These are phyloP conservation scores for Calonectria pseudoturangicola DNA, from an alignment of 2,329 filamentous ascomycete genomes.

Conservation along the genomic window DNA sequence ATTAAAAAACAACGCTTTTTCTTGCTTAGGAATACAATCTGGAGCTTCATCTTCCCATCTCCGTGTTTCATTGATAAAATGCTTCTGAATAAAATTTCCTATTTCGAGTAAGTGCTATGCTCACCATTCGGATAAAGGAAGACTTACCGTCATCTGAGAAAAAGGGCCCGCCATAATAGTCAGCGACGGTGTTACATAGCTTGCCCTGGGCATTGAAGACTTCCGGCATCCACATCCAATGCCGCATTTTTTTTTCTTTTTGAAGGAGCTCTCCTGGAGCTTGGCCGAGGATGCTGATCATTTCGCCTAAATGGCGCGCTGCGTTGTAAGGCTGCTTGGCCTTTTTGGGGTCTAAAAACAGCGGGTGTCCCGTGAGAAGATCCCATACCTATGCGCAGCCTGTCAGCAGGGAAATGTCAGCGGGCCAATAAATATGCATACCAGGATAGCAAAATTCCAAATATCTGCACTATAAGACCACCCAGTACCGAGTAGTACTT, in stretches of 20 bases:
- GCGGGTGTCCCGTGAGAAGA: constrained; percentile 47
- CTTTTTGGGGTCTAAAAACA: constrained; percentile 45
- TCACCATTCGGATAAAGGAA: not conserved
- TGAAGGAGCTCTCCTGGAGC: constrained; percentile 44
- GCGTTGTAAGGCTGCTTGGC: constrained; percentile 44
- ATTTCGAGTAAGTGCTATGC: not conserved
- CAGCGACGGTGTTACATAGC: constrained; percentile 42
- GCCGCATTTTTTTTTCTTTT: constrained; percentile 45
- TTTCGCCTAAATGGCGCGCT: constrained; percentile 50
- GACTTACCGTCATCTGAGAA: constrained; percentile 47
- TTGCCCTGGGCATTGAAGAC: constrained; percentile 41
- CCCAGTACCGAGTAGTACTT: constrained; percentile 42
- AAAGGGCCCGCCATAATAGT: constrained; percentile 49
- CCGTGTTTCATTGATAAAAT: constrained; percentile 38
- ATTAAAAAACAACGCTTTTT: constrained; percentile 43
- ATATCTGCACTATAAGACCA: constrained; percentile 47
- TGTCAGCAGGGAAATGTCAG: not conserved
- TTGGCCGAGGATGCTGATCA: constrained; percentile 50
- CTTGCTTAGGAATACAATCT: constrained; percentile 45
- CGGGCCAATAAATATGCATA: constrained; percentile 23
- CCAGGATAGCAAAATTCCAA: constrained; percentile 52
- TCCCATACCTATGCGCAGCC: constrained; percentile 49
- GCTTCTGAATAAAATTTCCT: constrained; percentile 44
- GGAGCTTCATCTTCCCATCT: constrained; percentile 39
- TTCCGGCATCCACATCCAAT: constrained; percentile 45